Percentiles rank a stretch among this genome's conserved stretches.
Conservation (phyloP, 495 filamentous ascomycete species). For the Aspergillus avenaceus region DNA sequence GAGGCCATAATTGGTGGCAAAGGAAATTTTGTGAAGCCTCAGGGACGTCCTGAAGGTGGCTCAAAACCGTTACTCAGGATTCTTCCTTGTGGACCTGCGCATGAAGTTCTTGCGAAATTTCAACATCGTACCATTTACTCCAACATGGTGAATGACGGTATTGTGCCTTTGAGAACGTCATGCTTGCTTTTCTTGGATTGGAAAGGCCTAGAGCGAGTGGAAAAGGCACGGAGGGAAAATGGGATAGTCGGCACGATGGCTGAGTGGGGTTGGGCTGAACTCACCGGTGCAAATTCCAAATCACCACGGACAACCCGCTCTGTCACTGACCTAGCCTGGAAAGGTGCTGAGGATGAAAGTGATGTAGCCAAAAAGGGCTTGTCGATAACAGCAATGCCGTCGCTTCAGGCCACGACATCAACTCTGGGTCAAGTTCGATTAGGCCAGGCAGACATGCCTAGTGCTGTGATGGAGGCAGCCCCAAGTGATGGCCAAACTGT, state of each 20-base stretch:
- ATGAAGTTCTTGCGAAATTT: conserved; percentile 80
- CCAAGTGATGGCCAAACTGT: conserved; percentile 12
- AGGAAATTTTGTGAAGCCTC: conserved; percentile 60
- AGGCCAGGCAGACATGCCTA: conserved; percentile 1
- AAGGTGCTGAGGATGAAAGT: conserved; percentile 27
- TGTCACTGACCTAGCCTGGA: conserved; percentile 20
- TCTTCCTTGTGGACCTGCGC: conserved; percentile 87
- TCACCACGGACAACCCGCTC: conserved; percentile 37
- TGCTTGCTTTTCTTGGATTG: conserved; percentile 97
- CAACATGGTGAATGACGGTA: conserved; percentile 97
- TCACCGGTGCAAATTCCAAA: conserved; percentile 75
- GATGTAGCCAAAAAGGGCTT: conserved; percentile 8
- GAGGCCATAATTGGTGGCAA: conserved; percentile 77
- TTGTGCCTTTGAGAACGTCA: conserved; percentile 90
- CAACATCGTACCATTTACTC: conserved; percentile 91
- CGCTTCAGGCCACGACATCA: background rate
- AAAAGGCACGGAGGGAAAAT: conserved; percentile 90
- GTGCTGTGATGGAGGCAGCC: conserved; percentile 2
- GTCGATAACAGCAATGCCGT: conserved; percentile 2
- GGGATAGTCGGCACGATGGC: conserved; percentile 88
- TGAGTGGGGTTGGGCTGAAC: conserved; percentile 90
- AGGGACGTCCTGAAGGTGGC: conserved; percentile 63
- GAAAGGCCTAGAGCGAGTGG: conserved; percentile 86
- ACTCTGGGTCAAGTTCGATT: conserved; percentile 15
- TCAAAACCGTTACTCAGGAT: conserved; percentile 89